Percentiles rank a stretch among this genome's conserved stretches.
Evolutionary conservation across 2,329 filamentous ascomycete genomes (phyloP).

Genomic region (Hymenoscyphus occultus): DNA sequence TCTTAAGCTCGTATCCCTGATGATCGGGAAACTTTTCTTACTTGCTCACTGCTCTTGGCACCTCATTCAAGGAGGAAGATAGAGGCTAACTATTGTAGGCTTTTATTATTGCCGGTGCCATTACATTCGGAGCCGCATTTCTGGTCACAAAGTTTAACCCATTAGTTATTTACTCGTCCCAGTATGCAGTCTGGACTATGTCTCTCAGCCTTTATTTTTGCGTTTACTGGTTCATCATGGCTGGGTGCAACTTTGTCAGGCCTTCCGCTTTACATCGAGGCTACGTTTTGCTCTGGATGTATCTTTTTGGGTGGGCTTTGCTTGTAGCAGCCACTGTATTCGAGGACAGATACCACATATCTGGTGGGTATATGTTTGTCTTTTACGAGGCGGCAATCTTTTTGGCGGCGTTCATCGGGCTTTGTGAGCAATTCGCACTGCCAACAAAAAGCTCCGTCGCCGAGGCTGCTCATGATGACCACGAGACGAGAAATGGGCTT

Average conservation of each 20-base stretch:
- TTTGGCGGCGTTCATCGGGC: slow-evolving; percentile 68
- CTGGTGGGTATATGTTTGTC: slow-evolving; percentile 75
- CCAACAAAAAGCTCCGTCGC: slow-evolving; percentile 69
- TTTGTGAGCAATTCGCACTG: slow-evolving; percentile 77
- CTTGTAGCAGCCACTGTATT: slow-evolving; percentile 71
- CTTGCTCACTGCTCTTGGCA: no score
- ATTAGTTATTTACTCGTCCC: slow-evolving; percentile 84
- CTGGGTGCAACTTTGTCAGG: slow-evolving; percentile 72
- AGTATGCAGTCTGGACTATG: slow-evolving; percentile 86
- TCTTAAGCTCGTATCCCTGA: no score
- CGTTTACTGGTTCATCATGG: slow-evolving; percentile 77
- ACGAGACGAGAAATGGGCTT: slow-evolving; percentile 43
- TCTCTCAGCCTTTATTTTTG: slow-evolving; percentile 78
- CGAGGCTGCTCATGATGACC: slow-evolving; percentile 51
- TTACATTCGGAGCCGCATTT: slow-evolving; percentile 71
- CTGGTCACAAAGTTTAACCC: slow-evolving; percentile 82
- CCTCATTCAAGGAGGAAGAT: no score
- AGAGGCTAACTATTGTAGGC: slow-evolving; percentile 34
- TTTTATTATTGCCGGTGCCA: slow-evolving; percentile 61
- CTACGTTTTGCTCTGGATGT: slow-evolving; percentile 83
- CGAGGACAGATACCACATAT: slow-evolving; percentile 71
- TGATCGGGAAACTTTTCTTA: no score
- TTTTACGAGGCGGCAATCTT: slow-evolving; percentile 77
- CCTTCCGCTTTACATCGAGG: slow-evolving; percentile 83
- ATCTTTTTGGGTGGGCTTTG: slow-evolving; percentile 67